phyloP scores from a whole-genome alignment of 345 rosid species.

The Murraya paniculata region DNA sequence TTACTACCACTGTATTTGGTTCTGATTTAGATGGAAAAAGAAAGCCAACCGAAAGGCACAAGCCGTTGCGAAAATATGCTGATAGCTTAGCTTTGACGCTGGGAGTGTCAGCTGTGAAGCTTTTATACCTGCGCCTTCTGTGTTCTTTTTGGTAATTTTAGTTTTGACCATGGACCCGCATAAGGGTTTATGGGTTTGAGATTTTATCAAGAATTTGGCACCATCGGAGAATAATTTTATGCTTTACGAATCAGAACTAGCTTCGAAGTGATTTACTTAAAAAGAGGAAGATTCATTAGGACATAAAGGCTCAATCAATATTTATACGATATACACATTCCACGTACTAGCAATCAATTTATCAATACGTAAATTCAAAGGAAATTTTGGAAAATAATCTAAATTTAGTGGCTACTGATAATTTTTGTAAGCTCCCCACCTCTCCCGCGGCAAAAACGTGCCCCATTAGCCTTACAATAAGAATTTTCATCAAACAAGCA shows the following conservation, averaged over 20 bases:
- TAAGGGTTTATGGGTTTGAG: not conserved
- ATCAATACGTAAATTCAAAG: too few species aligned
- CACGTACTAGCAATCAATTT: not conserved
- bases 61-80: not conserved
- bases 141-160: too few species aligned
- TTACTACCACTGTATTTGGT: not conserved
- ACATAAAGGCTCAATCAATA: too few species aligned
- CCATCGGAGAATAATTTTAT: not conserved
- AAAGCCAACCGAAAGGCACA: not conserved
- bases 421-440: not conserved
- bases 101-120: not conserved
- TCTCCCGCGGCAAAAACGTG: not conserved
- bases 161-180: not conserved
- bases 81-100: slow-evolving; percentile 26
- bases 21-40: not conserved
- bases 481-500: not conserved
- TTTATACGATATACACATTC: too few species aligned
- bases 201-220: not conserved
- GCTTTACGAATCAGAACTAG: too few species aligned
- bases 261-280: too few species aligned
- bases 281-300: too few species aligned
- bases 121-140: not conserved
- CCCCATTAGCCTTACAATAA: not conserved
- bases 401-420: too few species aligned
- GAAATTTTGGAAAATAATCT: too few species aligned